Base-by-base conservation (phyloP, 768 basidiomycete genomes). In the Tulasnella sp. region DNA sequence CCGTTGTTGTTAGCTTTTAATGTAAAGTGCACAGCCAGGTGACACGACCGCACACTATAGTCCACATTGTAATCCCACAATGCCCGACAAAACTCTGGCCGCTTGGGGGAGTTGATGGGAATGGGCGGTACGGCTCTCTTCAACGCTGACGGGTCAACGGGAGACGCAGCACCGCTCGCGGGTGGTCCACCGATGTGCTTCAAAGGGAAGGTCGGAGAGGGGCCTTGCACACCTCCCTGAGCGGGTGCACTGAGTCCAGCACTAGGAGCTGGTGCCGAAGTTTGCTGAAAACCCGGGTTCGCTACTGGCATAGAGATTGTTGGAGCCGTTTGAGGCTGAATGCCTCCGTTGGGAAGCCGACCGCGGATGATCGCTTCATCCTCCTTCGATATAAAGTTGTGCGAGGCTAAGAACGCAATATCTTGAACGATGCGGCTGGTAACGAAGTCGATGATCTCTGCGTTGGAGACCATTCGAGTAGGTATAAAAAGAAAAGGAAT, bases 1-100 rank as follows among this genome's bases (percentile, higher is more conserved):
- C 22, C 11, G 68, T 25, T 72, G 22, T n/a, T 52, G 31, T 39
- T 72, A 52, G 40, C 42, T 52, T 8, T 25, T 15, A 39, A 36
- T 45, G n/a, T 40, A 22, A 45, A 36, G 15, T 15, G 45, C 54
- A 54, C 34, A 17, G 34, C 42, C 29, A 70, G 31, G 69, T 1
- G 36, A 14, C n/a, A 73, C n/a, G 36, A 49, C n/a, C 75, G 36
- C 52, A 76, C 75, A 31, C 37, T 71, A 22, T 39, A 40, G 40
- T 76, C 75, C 31, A 68, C 67, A 45, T 76, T 76, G 67, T 76
- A 76, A 36, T 67, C 64, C 75, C 75, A 76, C 34, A 40, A 68
- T 25, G 75, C 75, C 34, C 45, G 25, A 40, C 75, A 76, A 31
- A 68, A 71, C 19, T 68, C 75, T 2, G 67, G 75, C 67, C 67